Evolutionary conservation across 805 yeast species (phyloP).

Genomic region (Candida maesae): DNA sequence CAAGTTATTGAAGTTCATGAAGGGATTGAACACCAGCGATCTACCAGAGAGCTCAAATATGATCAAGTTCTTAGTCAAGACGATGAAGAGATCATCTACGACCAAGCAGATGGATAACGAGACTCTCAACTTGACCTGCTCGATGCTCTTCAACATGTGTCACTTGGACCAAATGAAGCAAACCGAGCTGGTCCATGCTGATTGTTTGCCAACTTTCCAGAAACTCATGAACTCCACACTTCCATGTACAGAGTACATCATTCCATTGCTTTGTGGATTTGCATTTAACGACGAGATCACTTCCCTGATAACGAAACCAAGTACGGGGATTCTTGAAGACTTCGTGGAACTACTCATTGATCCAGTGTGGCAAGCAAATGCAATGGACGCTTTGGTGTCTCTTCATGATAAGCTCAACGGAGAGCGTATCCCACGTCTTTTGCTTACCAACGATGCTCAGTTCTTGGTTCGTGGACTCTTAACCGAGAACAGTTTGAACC

Average conservation of each 20-base stretch:
- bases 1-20: constrained; percentile 34
- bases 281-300: constrained; percentile 37
- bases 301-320: constrained; percentile 27
- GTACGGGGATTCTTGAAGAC: constrained; percentile 28
- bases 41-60: constrained; percentile 26
- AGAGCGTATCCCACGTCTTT: constrained; percentile 26
- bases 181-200: constrained; percentile 36
- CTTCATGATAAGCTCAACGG: constrained; percentile 37
- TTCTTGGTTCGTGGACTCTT: constrained; percentile 39
- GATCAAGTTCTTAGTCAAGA: constrained; percentile 38
- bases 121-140: constrained; percentile 38
- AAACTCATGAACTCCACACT: constrained; percentile 35
- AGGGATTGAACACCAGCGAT: constrained; percentile 16
- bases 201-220: constrained; percentile 37
- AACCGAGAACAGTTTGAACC: constrained; percentile 36
- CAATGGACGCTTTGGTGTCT: constrained; percentile 45
- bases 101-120: constrained; percentile 27
- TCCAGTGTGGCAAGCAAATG: constrained; percentile 51
- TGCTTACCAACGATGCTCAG: constrained; percentile 28
- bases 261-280: constrained; percentile 46
- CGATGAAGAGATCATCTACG: constrained; percentile 5
- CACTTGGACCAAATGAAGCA: constrained; percentile 41
- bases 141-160: constrained; percentile 43
- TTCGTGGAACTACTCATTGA: constrained; percentile 38
- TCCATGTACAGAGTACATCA: constrained; percentile 43